Base-by-base conservation (phyloP, 306 rosid genomes). In the Gillenia trifoliata region DNA sequence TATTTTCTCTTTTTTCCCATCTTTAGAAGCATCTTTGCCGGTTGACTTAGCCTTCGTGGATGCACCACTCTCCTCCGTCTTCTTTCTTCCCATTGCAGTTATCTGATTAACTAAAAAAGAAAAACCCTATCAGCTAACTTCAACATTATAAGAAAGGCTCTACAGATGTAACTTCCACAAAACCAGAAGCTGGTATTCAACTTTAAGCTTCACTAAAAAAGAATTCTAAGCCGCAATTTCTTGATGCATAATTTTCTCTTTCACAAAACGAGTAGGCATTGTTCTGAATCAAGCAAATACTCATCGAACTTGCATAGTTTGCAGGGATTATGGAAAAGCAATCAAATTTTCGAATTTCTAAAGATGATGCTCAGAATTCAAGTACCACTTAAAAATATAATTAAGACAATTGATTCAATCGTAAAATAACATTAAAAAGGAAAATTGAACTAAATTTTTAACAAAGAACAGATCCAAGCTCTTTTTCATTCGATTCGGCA, bases 1-100 rank as follows among this genome's bases (percentile, higher is more conserved):
- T 54, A 71, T 36, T 22, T 70, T 75, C 73, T 66, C 67, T 20
- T 66, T 75, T 64, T 76, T 81, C 23, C 69, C 75, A 26, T 45
- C 70, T 75, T 75, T 71, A 11, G 77, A 38, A 41, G 25, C 68
- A 34, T 64, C 68, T 19, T 64, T 64, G 19, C 77, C 54, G 43
- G 54, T 33, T 17, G 64, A 38, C 65, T 57, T 80, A 25, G 22
- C 62, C 76, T 71, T 81, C 25, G 5, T 36, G 22, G 74, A 28
- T 41, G 49, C 84, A 70, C 77, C 80, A 20, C 55, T 38, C 11
- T 81, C 71, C 50, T 65, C 74, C 3, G 64, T 40, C 65, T 75
- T 80, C 29, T 80, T 80, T 69, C 66, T 80, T 55, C 74, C 84
- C 54, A 76, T 65, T 12, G 63, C 62, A 59, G 54, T 26, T 17